These are phyloP conservation scores for Phenoliferia sp. DNA, from an alignment of 1,284 basidiomycete species.

Conservation along the genomic window DNA sequence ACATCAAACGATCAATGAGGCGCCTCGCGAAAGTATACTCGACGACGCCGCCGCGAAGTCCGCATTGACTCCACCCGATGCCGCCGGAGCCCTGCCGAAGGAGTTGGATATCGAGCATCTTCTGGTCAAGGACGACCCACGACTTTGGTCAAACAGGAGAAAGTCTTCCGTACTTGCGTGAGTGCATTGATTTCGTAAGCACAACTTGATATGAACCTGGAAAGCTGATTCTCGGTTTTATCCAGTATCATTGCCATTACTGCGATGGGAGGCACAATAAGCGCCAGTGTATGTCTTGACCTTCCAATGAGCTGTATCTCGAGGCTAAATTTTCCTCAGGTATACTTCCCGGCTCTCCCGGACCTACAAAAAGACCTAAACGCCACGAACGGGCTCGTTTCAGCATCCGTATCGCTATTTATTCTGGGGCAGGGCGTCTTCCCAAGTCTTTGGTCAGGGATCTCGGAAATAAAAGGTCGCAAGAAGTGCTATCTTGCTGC, in stretches of 20 bases:
- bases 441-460: slow-evolving; percentile 64
- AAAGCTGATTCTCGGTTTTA: not conserved
- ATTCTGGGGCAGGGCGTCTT: slow-evolving; percentile 69
- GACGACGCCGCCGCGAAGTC: not conserved
- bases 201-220: not conserved
- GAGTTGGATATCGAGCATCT: slow-evolving; percentile 60
- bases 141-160: slow-evolving; percentile 60
- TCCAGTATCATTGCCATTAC: not conserved
- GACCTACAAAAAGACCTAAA: slow-evolving; percentile 32
- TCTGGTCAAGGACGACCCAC: slow-evolving; percentile 68
- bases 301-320: slow-evolving; percentile 32
- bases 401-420: slow-evolving; percentile 67
- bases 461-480: slow-evolving; percentile 73
- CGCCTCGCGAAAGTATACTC: not conserved
- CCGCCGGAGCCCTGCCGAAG: not conserved
- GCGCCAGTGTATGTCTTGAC: slow-evolving; percentile 51
- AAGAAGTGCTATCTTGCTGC: slow-evolving; percentile 46
- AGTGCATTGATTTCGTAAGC: not conserved
- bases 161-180: slow-evolving; percentile 55
- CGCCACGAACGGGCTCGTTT: slow-evolving; percentile 58
- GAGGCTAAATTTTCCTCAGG: slow-evolving; percentile 40
- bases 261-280: slow-evolving; percentile 51
- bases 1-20: not conserved
- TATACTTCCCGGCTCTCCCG: slow-evolving; percentile 48
- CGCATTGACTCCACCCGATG: not conserved